These are phyloP conservation scores for Talaromyces proteolyticus DNA, from an alignment of 495 filamentous ascomycete species.

Conservation along the genomic window DNA sequence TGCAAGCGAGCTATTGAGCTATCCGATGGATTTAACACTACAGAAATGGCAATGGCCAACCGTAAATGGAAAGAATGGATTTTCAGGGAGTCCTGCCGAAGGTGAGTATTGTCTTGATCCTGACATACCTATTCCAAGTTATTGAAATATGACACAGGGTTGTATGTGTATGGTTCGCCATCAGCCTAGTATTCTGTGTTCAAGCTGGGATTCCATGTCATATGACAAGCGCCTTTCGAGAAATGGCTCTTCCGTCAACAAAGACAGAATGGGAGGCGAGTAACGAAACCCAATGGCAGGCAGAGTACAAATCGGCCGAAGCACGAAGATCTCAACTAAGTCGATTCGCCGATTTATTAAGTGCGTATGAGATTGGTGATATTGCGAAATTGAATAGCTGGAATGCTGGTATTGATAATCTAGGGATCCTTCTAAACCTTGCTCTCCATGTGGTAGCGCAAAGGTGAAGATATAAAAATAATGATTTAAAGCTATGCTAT, in stretches of 20 bases:
- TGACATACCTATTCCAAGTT: not conserved
- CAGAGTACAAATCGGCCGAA: not conserved
- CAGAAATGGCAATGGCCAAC: not conserved
- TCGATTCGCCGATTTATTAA: not conserved
- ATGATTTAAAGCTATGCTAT: no score
- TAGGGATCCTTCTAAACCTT: constrained; percentile 4
- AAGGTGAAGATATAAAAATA: no score
- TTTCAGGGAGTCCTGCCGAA: constrained; percentile 4
- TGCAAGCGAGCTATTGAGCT: not conserved
- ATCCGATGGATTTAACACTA: not conserved
- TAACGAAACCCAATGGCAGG: constrained; percentile 2
- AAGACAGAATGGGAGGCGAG: constrained; percentile 7
- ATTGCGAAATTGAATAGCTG: constrained; percentile 1
- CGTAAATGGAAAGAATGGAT: constrained; percentile 8
- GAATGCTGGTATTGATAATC: constrained; percentile 8
- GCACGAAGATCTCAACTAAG: constrained; percentile 2
- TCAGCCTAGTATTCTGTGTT: constrained; percentile 4
- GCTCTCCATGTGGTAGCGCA: not conserved
- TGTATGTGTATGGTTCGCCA: constrained; percentile 6
- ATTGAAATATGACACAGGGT: constrained; percentile 1
- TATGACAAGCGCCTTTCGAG: not conserved
- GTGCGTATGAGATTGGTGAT: not conserved
- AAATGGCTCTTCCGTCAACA: not conserved
- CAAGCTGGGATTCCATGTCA: not conserved
- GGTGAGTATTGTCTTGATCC: not conserved